These are phyloP conservation scores for Leonotis leonurus DNA, from an alignment of 257 asterid genomes.

Conservation along the genomic window DNA sequence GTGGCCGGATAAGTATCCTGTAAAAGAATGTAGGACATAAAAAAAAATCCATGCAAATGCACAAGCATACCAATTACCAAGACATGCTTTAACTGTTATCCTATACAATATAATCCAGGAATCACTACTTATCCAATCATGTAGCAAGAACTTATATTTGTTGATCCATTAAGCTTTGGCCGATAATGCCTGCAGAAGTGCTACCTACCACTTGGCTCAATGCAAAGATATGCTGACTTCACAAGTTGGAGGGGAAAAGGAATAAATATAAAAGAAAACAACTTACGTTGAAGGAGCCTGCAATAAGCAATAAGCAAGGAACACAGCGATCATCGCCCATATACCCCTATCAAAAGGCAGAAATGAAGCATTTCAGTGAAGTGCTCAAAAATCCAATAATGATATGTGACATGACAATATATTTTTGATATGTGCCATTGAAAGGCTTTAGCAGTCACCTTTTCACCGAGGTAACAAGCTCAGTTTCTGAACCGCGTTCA, in stretches of 20 bases:
- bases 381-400: slow-evolving; percentile 2
- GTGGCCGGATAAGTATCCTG: slow-evolving; percentile 96
- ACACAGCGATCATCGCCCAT: slow-evolving; percentile 93
- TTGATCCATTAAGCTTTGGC: too few relatives aligned
- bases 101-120: too few relatives aligned
- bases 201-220: background rate
- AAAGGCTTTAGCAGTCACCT: slow-evolving; percentile 37
- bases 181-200: too few relatives aligned
- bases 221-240: slow-evolving; percentile 9
- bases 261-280: background rate
- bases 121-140: too few relatives aligned
- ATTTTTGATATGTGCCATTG: background rate
- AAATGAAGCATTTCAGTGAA: slow-evolving; percentile 13
- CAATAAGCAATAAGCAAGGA: slow-evolving; percentile 90
- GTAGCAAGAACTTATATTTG: too few relatives aligned
- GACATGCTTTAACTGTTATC: background rate
- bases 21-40: slow-evolving; percentile 14
- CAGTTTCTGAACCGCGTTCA: slow-evolving; percentile 47
- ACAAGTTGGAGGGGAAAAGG: background rate
- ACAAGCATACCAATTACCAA: slow-evolving; percentile 5
- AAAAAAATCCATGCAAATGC: background rate
- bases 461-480: slow-evolving; percentile 64
- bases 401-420: background rate
- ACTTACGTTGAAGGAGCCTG: slow-evolving; percentile 99
- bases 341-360: slow-evolving; percentile 60